Percentiles rank a stretch among this genome's conserved stretches.
Evolutionary conservation across 306 rosid species (phyloP).

Genomic region (Pterocarpus macrocarpus): DNA sequence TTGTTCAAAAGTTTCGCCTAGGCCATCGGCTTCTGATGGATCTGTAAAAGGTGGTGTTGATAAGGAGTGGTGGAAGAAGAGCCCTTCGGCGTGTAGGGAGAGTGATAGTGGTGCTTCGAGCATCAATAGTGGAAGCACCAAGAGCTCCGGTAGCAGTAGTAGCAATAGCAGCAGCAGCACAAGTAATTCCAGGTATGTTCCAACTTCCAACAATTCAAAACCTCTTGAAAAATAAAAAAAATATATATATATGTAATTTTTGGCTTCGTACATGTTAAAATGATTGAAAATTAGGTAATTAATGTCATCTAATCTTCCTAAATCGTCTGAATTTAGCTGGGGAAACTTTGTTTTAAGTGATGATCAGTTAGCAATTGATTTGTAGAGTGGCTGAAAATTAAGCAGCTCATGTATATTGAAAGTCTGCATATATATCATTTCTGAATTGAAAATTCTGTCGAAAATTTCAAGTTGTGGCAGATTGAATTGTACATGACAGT

Average conservation of each 20-base stretch:
- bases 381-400: not conserved
- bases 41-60: conserved; percentile 55
- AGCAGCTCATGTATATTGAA: conserved; percentile 13
- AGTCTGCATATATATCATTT: not conserved
- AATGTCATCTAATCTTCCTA: not conserved
- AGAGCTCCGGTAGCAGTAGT: conserved; percentile 70
- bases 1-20: conserved; percentile 68
- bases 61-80: conserved; percentile 88
- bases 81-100: conserved; percentile 46
- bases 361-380: not conserved
- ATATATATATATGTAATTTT: not conserved
- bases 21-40: conserved; percentile 56
- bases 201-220: not conserved
- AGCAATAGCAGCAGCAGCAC: conserved; percentile 53
- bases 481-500: too few relatives aligned
- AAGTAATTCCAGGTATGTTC: conserved; percentile 65
- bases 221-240: not conserved
- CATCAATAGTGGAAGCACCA: conserved; percentile 62
- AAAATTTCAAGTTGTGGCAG: not conserved
- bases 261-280: not conserved
- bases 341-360: not conserved
- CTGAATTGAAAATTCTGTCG: not conserved
- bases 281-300: not conserved
- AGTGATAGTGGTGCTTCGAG: conserved; percentile 69
- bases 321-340: not conserved